phyloP scores from a whole-genome alignment of 768 basidiomycete genomes.

The Russula sp. region DNA sequence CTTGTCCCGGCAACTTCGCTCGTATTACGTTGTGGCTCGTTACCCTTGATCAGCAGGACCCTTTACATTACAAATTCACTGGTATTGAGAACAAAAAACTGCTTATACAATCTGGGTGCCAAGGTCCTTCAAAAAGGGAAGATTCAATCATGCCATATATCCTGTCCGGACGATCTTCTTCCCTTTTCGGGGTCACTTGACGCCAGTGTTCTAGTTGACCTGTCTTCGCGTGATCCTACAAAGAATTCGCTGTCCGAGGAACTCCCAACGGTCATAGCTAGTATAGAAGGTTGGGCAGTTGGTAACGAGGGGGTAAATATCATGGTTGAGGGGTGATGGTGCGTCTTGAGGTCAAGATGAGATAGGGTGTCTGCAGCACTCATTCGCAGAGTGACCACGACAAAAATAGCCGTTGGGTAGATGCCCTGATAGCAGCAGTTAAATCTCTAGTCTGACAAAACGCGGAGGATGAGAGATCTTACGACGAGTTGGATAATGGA shows the following conservation, averaged over 20 bases:
- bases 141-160: background rate
- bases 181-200: no score
- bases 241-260: background rate
- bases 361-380: slow-evolving; percentile 1
- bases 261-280: no score
- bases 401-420: slow-evolving; percentile 9
- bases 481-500: slow-evolving; percentile 12
- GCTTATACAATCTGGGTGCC: background rate
- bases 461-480: background rate
- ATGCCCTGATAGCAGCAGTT: slow-evolving; percentile 3
- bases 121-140: background rate
- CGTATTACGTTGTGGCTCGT: no score
- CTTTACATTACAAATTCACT: no score
- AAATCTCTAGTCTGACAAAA: no score
- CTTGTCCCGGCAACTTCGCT: no score
- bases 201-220: background rate
- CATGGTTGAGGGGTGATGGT: background rate
- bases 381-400: slow-evolving; percentile 13
- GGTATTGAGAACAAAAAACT: no score
- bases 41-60: no score
- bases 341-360: background rate
- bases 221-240: background rate
- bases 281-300: no score
- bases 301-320: background rate
- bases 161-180: background rate